Conservation (phyloP, 2,329 filamentous ascomycete genomes). For the Apiospora koreana region DNA sequence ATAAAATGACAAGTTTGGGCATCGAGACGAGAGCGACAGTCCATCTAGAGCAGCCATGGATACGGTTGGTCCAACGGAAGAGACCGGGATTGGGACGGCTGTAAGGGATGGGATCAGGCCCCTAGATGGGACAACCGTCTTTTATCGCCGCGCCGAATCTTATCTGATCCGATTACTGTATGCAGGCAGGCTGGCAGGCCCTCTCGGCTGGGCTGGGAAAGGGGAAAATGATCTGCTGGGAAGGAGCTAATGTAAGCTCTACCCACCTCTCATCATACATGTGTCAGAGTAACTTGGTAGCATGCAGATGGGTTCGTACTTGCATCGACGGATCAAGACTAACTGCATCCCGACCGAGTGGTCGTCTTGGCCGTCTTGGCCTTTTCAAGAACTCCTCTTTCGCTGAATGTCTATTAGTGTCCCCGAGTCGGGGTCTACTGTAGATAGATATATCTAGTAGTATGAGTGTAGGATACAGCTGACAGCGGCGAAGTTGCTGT, state of each 20-base stretch:
- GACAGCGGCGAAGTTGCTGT: neutral
- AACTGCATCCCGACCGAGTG: neutral
- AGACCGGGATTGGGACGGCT: neutral
- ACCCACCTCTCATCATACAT: slow-evolving; percentile 2
- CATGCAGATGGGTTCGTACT: neutral
- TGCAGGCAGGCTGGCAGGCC: too few species aligned
- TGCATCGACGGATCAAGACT: neutral
- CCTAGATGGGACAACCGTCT: neutral
- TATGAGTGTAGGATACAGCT: neutral
- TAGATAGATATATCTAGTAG: neutral
- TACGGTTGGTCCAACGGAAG: neutral
- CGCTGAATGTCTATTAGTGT: neutral
- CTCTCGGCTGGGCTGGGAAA: neutral
- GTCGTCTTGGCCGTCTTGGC: neutral
- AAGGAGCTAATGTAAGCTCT: neutral
- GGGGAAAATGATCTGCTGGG: neutral
- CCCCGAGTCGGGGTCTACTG: neutral
- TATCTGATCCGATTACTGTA: neutral
- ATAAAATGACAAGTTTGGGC: neutral
- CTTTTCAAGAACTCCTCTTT: neutral
- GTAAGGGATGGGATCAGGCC: neutral
- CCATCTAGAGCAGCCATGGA: neutral
- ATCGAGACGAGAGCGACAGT: neutral
- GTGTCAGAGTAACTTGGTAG: neutral
- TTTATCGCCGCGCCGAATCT: slow-evolving; percentile 2